Conservation (phyloP, 2,329 filamentous ascomycete species). For the Nemania abortiva region DNA sequence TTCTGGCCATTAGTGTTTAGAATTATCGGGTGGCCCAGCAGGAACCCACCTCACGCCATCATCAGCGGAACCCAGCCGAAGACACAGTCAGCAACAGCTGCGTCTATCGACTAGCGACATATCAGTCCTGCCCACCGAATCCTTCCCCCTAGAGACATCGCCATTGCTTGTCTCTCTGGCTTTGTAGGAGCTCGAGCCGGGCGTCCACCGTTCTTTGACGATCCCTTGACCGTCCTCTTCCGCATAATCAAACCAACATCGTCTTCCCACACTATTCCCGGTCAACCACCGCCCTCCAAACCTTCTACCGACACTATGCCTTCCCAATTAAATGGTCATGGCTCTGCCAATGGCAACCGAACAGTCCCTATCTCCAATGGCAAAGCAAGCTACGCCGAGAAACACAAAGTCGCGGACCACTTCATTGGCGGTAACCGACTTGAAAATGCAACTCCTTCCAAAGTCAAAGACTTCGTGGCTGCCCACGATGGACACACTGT, state of each 20-base stretch:
- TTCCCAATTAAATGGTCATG: constrained; percentile 47
- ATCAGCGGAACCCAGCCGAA: constrained; percentile 14
- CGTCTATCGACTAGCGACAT: constrained; percentile 15
- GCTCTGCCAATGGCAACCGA: constrained; percentile 58
- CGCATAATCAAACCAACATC: constrained; percentile 39
- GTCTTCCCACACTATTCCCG: constrained; percentile 33
- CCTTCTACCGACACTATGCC: constrained; percentile 40
- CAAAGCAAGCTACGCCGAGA: constrained; percentile 78
- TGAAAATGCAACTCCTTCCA: constrained; percentile 82
- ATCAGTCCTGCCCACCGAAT: constrained; percentile 1
- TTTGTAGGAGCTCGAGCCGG: constrained; percentile 47
- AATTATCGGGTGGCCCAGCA: constrained; percentile 7
- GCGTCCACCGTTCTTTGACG: constrained; percentile 44
- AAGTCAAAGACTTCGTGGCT: constrained; percentile 96
- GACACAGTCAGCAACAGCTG: constrained; percentile 35
- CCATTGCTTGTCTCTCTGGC: constrained; percentile 43
- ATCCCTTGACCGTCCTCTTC: constrained; percentile 45
- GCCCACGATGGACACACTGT: constrained; percentile 93
- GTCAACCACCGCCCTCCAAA: constrained; percentile 30
- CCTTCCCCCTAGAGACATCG: constrained; percentile 29
- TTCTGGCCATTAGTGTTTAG: constrained; percentile 22
- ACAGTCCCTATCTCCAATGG: constrained; percentile 67
- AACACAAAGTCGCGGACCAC: constrained; percentile 86
- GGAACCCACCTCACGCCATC: constrained; percentile 18
- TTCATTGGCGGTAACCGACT: constrained; percentile 97